A percentile compares a stretch with the other conserved stretches of the same genome.
These are phyloP conservation scores for Nectriaceae sp. DNA, from an alignment of 2,329 filamentous ascomycete genomes.

Conservation along the genomic window DNA sequence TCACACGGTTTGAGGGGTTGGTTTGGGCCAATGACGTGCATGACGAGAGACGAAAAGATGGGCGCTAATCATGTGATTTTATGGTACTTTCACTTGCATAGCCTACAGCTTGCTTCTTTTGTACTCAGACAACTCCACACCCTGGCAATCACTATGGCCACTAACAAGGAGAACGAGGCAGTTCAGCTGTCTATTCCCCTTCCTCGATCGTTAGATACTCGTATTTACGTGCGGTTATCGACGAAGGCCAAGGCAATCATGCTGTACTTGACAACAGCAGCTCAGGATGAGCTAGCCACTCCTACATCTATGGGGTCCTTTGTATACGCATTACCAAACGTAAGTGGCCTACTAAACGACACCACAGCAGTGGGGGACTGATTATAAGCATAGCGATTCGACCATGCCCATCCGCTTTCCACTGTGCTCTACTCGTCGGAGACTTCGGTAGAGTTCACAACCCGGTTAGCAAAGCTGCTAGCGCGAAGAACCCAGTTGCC, in stretches of 20 bases:
- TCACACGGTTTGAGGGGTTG: background rate
- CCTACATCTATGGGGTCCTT: slow-evolving; percentile 76
- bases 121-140: background rate
- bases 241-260: slow-evolving; percentile 58
- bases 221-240: slow-evolving; percentile 61
- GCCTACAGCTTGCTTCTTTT: too few relatives aligned
- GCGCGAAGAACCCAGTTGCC: slow-evolving; percentile 72
- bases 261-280: slow-evolving; percentile 62
- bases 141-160: slow-evolving; percentile 25
- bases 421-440: slow-evolving; percentile 79
- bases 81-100: too few relatives aligned
- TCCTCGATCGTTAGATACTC: slow-evolving; percentile 60
- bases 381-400: slow-evolving; percentile 44
- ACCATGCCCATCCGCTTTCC: slow-evolving; percentile 65
- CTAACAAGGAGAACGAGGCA: slow-evolving; percentile 13
- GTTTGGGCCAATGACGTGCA: background rate
- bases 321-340: slow-evolving; percentile 91
- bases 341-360: slow-evolving; percentile 41
- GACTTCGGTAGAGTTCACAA: slow-evolving; percentile 82
- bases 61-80: background rate
- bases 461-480: slow-evolving; percentile 79
- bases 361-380: slow-evolving; percentile 9
- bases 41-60: background rate
- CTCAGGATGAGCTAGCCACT: slow-evolving; percentile 51
- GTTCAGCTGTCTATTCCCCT: slow-evolving; percentile 59